Conservation (phyloP, 495 filamentous ascomycete genomes). For the Penicillium simplicissimum region DNA sequence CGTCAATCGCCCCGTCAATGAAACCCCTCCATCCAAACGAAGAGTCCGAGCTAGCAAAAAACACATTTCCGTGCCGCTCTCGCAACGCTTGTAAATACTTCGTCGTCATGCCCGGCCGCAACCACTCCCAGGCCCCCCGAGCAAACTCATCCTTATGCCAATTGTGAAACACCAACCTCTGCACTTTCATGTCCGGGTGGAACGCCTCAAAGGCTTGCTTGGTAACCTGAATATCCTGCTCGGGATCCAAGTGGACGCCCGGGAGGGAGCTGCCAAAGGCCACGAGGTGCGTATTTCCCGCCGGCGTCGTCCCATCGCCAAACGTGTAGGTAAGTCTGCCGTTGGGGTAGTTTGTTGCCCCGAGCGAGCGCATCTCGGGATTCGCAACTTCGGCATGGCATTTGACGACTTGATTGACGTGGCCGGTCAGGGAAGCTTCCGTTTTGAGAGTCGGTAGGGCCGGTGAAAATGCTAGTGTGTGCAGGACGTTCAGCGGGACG, state of each 20-base stretch:
- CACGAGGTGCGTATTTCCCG: constrained; percentile 1
- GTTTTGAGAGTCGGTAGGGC: background rate
- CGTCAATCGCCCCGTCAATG: constrained; percentile 38
- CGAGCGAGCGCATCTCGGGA: background rate
- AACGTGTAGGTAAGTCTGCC: background rate
- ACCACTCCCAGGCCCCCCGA: constrained; percentile 29
- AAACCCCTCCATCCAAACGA: constrained; percentile 35
- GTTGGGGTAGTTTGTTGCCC: background rate
- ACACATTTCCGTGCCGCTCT: constrained; percentile 21
- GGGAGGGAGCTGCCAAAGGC: background rate
- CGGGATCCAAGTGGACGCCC: background rate
- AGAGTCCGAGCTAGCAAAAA: constrained; percentile 37
- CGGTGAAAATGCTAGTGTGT: background rate
- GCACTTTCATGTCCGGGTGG: constrained; percentile 15
- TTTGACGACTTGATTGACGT: background rate
- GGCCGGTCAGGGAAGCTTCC: background rate
- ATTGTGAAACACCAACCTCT: constrained; percentile 29
- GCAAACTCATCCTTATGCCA: constrained; percentile 35
- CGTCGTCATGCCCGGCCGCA: constrained; percentile 15
- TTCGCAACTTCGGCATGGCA: background rate
- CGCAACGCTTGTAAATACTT: constrained; percentile 27
- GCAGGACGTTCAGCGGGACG: background rate
- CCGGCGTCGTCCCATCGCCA: background rate
- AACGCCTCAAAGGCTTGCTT: constrained; percentile 21
- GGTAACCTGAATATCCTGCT: constrained; percentile 10